Evolutionary conservation across 768 basidiomycete species (phyloP).

Genomic region (Trametes cinnabarina): DNA sequence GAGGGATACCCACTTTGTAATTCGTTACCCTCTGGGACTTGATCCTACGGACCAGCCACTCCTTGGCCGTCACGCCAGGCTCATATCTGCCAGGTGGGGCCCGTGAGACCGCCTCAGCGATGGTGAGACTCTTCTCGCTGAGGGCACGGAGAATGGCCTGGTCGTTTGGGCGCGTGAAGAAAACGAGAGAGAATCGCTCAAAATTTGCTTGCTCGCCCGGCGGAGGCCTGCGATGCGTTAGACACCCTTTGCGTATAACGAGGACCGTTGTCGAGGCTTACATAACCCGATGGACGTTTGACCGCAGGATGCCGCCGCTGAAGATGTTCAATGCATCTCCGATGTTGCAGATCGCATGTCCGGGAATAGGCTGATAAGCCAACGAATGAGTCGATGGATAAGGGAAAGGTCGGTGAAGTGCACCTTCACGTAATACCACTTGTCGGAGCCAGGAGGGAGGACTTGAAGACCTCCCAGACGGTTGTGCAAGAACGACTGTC

Average conservation of each 20-base stretch:
- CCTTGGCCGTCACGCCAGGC: constrained; percentile 36
- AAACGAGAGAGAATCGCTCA: constrained; percentile 67
- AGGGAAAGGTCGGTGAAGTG: too few species aligned
- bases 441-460: constrained; percentile 53
- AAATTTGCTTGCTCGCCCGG: constrained; percentile 52
- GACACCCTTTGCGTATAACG: background rate
- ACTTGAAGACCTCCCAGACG: constrained; percentile 70
- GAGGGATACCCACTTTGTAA: background rate
- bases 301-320: constrained; percentile 62
- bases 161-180: constrained; percentile 63
- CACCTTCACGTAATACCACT: constrained; percentile 70
- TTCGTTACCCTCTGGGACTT: constrained; percentile 7
- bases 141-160: constrained; percentile 50
- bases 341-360: constrained; percentile 35
- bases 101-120: constrained; percentile 43
- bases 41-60: constrained; percentile 43
- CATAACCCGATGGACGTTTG: constrained; percentile 64
- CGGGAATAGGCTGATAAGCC: constrained; percentile 28
- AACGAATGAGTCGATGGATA: background rate
- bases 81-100: constrained; percentile 34
- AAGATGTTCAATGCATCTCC: constrained; percentile 63
- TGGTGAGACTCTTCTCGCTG: constrained; percentile 46
- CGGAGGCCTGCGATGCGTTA: constrained; percentile 38
- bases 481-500: constrained; percentile 66
- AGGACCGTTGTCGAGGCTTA: constrained; percentile 27